These are phyloP conservation scores for Colletotrichum navitas DNA, from an alignment of 2,329 filamentous ascomycete species.

Conservation along the genomic window DNA sequence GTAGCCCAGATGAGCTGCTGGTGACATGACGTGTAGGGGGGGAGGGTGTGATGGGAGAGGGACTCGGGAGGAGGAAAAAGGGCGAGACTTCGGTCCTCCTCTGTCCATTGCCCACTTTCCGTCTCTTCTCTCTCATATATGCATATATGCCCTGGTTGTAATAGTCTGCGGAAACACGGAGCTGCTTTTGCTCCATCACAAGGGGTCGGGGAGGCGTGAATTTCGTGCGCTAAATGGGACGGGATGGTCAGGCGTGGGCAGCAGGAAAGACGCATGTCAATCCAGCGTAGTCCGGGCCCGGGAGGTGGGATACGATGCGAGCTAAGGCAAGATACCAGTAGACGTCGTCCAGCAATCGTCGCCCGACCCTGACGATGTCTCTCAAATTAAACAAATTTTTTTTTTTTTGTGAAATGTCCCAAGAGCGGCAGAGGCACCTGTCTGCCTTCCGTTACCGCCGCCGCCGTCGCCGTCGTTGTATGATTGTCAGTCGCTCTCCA, in stretches of 20 bases:
- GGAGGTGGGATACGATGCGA: background rate
- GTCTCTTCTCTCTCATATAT: background rate
- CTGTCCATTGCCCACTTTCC: background rate
- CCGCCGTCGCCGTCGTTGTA: background rate
- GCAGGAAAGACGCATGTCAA: background rate
- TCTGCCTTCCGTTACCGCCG: background rate
- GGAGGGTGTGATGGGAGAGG: too few relatives aligned
- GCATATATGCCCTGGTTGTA: background rate
- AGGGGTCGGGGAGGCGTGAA: background rate
- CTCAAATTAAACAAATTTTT: too few relatives aligned
- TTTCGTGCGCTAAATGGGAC: background rate
- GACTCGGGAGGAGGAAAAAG: too few relatives aligned
- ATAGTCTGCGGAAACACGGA: background rate
- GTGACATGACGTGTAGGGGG: background rate
- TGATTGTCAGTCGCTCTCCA: background rate
- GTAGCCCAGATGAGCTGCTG: background rate
- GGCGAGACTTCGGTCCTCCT: background rate
- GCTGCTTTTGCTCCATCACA: background rate
- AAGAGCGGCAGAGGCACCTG: conserved; percentile 14
- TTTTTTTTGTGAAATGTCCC: background rate
- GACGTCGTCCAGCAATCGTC: too few relatives aligned
- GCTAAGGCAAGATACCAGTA: conserved; percentile 15
- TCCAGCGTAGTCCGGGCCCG: background rate
- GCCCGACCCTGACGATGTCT: too few relatives aligned
- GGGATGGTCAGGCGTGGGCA: background rate